Conservation (phyloP, 176 grass and related monocot genomes). For the Panicum miliaceum region DNA sequence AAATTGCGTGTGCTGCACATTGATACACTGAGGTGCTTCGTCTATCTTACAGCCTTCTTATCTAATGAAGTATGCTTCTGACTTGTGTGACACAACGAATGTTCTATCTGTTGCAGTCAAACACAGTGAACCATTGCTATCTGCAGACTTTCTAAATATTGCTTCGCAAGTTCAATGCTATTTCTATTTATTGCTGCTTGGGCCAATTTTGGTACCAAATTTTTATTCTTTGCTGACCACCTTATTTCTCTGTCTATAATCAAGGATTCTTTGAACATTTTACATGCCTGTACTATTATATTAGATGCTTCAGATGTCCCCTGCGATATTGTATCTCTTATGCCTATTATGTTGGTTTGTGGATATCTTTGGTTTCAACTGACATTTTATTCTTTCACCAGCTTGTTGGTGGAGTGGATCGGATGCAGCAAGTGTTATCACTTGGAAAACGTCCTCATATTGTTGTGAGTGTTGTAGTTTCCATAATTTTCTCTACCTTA, state of each 20-base stretch:
- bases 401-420: constrained; percentile 92
- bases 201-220: no score
- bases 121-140: background rate
- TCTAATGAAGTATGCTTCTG: background rate
- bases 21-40: background rate
- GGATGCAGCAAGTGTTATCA: constrained; percentile 78
- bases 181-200: background rate
- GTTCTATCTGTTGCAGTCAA: background rate
- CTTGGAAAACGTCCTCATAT: constrained; percentile 83
- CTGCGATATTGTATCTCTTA: no score
- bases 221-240: background rate
- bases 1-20: background rate
- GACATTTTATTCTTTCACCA: constrained; percentile 33
- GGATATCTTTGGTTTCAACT: background rate
- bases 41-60: background rate
- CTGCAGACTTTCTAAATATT: background rate
- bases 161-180: background rate
- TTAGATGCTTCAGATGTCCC: no score
- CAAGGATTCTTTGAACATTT: background rate
- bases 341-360: background rate
- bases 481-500: background rate
- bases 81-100: no score
- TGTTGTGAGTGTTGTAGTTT: constrained; percentile 55
- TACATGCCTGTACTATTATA: background rate
- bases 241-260: background rate